Evolutionary conservation across 345 rosid genomes (phyloP).

Genomic region (Moringa oleifera): DNA sequence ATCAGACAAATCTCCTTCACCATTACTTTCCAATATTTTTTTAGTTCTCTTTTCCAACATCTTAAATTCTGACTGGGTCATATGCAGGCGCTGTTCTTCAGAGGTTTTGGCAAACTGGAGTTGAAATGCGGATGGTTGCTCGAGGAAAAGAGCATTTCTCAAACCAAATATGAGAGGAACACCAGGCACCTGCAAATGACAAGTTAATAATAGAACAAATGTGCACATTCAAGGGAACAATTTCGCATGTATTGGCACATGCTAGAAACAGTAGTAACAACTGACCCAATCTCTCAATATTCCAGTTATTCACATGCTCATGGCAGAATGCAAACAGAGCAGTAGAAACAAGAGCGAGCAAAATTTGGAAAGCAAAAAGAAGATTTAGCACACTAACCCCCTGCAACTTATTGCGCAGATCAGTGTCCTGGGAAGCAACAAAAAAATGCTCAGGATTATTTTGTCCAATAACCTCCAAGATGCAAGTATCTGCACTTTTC

Average conservation of each 20-base stretch:
- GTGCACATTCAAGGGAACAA: not conserved
- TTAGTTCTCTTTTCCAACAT: conserved; percentile 39
- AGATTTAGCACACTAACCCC: conserved; percentile 33
- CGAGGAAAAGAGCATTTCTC: conserved; percentile 69
- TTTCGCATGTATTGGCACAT: too few species aligned
- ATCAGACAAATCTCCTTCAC: conserved; percentile 17
- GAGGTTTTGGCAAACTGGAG: conserved; percentile 47
- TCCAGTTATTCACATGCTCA: not conserved
- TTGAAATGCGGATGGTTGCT: conserved; percentile 74
- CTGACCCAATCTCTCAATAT: too few species aligned
- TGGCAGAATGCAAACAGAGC: not conserved
- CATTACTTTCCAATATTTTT: conserved; percentile 24
- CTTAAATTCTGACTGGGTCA: conserved; percentile 43
- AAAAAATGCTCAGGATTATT: conserved; percentile 72
- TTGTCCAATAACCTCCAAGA: conserved; percentile 55
- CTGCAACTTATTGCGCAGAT: conserved; percentile 59
- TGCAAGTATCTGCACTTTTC: conserved; percentile 66
- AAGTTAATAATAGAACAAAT: too few species aligned
- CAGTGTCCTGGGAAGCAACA: conserved; percentile 78
- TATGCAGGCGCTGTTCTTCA: conserved; percentile 52
- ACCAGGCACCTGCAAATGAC: conserved; percentile 53
- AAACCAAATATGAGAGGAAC: conserved; percentile 77
- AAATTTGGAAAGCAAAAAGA: not conserved
- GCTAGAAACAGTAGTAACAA: too few species aligned
- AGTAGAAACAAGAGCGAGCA: not conserved